phyloP scores from a whole-genome alignment of 169 alveolate genomes.

The Pseudocohnilembus persalinus region DNA sequence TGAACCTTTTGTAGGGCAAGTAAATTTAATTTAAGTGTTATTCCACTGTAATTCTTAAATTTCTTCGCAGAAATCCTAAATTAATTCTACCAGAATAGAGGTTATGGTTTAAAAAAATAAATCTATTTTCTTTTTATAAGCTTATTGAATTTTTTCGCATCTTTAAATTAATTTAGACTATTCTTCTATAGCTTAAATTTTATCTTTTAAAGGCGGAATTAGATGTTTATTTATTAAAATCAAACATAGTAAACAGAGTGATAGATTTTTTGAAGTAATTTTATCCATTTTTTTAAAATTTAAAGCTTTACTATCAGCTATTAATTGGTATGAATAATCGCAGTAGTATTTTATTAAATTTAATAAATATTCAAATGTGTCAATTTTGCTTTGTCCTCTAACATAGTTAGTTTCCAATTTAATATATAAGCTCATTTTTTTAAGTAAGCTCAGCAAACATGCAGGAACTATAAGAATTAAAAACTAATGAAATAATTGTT shows the following conservation, averaged over 20 bases:
- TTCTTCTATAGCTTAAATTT: neutral
- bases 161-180: neutral
- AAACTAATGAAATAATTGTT: no score
- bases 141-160: neutral
- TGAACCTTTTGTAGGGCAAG: neutral
- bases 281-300: neutral
- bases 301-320: neutral
- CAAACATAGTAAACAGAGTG: neutral
- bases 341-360: neutral
- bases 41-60: neutral
- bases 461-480: neutral
- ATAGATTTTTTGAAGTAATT: neutral
- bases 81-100: neutral
- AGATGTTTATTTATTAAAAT: neutral
- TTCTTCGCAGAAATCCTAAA: neutral
- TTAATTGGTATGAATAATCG: neutral
- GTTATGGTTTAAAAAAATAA: neutral
- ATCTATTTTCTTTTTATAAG: neutral
- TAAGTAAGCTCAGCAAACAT: neutral
- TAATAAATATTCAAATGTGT: neutral
- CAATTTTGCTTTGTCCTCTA: neutral
- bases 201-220: neutral
- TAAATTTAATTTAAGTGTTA: neutral
- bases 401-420: neutral
- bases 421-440: no score